Evolutionary conservation across 2,329 filamentous ascomycete species (phyloP).

Genomic region (Macrophomina tecta): DNA sequence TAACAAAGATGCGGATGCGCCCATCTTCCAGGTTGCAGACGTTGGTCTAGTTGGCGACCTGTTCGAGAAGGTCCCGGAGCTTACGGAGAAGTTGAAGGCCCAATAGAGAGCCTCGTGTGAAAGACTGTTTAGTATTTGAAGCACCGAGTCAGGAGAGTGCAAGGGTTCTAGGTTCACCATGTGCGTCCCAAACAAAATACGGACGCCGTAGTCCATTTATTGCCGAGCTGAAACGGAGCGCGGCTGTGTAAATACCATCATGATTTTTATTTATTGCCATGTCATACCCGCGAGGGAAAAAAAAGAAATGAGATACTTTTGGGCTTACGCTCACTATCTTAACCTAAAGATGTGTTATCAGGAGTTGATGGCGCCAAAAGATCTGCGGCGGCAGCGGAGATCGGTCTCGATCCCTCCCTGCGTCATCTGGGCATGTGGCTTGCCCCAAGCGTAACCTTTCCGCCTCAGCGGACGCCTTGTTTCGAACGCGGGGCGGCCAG

Average conservation of each 20-base stretch:
- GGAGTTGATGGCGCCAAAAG: background rate
- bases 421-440: conserved; percentile 15
- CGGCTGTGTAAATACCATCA: conserved; percentile 13
- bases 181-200: background rate
- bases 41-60: conserved; percentile 94
- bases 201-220: background rate
- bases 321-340: background rate
- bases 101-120: conserved; percentile 31
- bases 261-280: conserved; percentile 1
- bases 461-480: conserved; percentile 4
- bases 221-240: background rate
- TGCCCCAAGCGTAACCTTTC: conserved; percentile 13
- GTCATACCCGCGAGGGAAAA: background rate
- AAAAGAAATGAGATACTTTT: background rate
- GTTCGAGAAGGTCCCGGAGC: conserved; percentile 92
- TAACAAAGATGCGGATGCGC: conserved; percentile 96
- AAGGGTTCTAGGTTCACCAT: background rate
- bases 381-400: background rate
- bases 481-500: background rate
- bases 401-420: conserved; percentile 15
- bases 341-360: too few relatives aligned
- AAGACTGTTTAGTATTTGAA: background rate
- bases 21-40: conserved; percentile 98
- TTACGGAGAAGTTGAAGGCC: conserved; percentile 89
- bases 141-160: background rate